Base-by-base conservation (phyloP, 2,329 filamentous ascomycete species). In the Fusarium xylarioides region DNA sequence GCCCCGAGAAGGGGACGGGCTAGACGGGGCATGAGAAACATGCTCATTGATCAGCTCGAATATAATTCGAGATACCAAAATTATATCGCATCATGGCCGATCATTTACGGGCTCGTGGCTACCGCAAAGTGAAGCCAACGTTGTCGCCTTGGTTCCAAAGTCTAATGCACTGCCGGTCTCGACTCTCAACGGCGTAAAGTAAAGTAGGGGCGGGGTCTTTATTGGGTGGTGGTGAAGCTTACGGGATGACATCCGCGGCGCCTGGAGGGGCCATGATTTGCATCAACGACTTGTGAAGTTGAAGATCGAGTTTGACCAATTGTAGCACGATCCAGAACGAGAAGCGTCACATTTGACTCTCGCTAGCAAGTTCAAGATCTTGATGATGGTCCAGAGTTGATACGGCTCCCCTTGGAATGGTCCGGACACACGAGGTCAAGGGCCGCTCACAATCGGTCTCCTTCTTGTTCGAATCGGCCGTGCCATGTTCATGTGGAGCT, bases 181-280 rank as follows among this genome's bases (percentile, higher is more conserved):
- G 65, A 70, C 66, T 66, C 56, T 57, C 70, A 74, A 70, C 66
- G 68, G 65, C 69, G 59, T 52, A 26, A 23, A 49, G n/a, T 52
- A 35, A 49, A 57, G 63, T 54, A 56, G 52, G 54, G 56, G 37
- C 46, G 68, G 55, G 44, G 43, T 47, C 37, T 50, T 18, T 14
- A 43, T 57, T 62, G 63, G 66, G 63, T 66, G 65, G 64, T 67
- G 53, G 55, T 44, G 40, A 70, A 35, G 50, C 57, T 56, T 34
- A 63, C 73, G 73, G 76, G 67, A 74, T 70, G 60, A 68, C 72
- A 77, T 75, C 75, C 75, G 70, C 62, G 64, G 69, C 74, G 71
- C 64, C 59, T 62, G 37, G 38, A 52, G 57, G 63, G 46, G 68
- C 55, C n/a, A 67, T 71, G 63, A 67, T 74, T 72, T 66, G 49